A percentile compares a stretch with the other conserved stretches of the same genome.
phyloP scores from a whole-genome alignment of 805 yeast species.

The Isabelozyma rhagii region DNA sequence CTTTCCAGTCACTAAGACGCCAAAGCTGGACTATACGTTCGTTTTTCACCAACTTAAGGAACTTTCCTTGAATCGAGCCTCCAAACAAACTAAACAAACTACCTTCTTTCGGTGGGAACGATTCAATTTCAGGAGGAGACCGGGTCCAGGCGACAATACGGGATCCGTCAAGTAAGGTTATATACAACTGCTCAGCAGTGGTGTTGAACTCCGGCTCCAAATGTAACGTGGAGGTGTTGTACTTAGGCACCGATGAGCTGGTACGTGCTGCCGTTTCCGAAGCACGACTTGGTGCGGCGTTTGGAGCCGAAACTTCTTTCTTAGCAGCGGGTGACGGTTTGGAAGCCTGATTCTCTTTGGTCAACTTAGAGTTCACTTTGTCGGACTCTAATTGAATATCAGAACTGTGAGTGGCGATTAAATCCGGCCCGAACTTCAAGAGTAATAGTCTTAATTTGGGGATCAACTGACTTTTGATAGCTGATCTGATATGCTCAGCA shows the following conservation, averaged over 20 bases:
- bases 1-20: constrained; percentile 88
- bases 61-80: constrained; percentile 77
- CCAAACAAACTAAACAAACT: constrained; percentile 73
- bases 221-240: constrained; percentile 78
- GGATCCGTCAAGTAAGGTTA: constrained; percentile 71
- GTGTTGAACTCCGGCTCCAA: constrained; percentile 81
- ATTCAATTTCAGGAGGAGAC: constrained; percentile 57
- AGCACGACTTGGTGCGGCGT: constrained; percentile 1
- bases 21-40: constrained; percentile 69
- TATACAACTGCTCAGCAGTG: constrained; percentile 79
- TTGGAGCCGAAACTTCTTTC: constrained; percentile 6
- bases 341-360: constrained; percentile 52
- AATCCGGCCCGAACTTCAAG: constrained; percentile 68
- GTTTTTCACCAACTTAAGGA: constrained; percentile 56
- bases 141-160: constrained; percentile 92
- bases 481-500: constrained; percentile 50
- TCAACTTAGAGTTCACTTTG: constrained; percentile 35
- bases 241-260: constrained; percentile 45
- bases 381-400: constrained; percentile 77
- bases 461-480: constrained; percentile 49
- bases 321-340: constrained; percentile 7
- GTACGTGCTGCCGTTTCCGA: constrained; percentile 12
- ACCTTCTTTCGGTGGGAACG: constrained; percentile 50
- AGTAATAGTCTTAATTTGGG: constrained; percentile 68
- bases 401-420: constrained; percentile 71